Conservation (phyloP, 1,139 yeast species). For the Candida labiduridarum region DNA sequence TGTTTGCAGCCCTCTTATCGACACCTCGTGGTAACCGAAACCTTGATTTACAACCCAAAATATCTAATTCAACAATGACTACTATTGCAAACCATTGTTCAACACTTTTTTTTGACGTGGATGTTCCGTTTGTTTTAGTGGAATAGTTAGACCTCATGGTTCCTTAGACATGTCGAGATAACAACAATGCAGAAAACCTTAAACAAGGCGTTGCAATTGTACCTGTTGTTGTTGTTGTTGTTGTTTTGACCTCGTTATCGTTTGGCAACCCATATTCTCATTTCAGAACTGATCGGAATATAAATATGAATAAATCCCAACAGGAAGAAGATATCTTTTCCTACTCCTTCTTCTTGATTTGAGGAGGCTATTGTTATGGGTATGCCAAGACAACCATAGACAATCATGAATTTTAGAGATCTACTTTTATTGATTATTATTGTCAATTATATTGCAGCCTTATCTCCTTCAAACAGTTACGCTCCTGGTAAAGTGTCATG, state of each 20-base stretch:
- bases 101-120: no score
- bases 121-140: no score
- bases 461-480: slow-evolving; percentile 59
- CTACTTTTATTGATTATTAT: not conserved
- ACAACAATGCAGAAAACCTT: not conserved
- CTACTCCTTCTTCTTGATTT: not conserved
- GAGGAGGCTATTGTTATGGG: not conserved
- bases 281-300: not conserved
- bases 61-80: no score
- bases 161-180: not conserved
- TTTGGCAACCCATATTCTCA: not conserved
- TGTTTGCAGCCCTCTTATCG: not conserved
- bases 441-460: not conserved
- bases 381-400: not conserved
- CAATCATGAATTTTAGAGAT: not conserved
- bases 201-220: not conserved
- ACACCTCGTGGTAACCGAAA: not conserved
- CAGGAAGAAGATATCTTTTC: not conserved
- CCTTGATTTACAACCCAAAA: not conserved
- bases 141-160: not conserved
- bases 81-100: no score
- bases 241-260: not conserved
- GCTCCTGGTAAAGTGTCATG: slow-evolving; percentile 67
- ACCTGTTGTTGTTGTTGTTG: not conserved
- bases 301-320: not conserved